A percentile compares a stretch with the other conserved stretches of the same genome.
phyloP scores from a whole-genome alignment of 139 green algal species.

The Chlorella sorokiniana region DNA sequence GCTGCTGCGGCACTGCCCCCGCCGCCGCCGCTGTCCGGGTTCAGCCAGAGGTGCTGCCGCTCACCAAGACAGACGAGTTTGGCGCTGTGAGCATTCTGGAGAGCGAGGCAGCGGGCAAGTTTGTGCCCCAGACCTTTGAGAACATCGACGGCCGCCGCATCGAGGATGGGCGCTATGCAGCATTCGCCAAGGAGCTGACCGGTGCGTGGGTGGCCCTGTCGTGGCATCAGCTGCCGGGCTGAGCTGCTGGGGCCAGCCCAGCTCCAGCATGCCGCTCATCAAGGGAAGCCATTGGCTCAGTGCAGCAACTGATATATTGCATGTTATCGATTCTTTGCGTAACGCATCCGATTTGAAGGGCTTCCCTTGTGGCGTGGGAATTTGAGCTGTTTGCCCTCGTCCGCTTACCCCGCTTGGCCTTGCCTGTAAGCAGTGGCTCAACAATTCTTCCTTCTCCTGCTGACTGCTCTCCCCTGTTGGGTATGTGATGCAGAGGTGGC shows the following conservation, averaged over 20 bases:
- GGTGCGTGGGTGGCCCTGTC: not conserved
- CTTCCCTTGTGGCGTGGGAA: too few relatives aligned
- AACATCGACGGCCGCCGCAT: conserved; percentile 80
- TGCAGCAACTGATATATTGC: too few relatives aligned
- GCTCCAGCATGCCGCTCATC: too few relatives aligned
- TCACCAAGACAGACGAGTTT: conserved; percentile 36
- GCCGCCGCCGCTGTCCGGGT: conserved; percentile 16
- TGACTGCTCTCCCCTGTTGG: not conserved
- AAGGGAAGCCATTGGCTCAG: too few relatives aligned
- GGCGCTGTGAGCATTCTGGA: conserved; percentile 45
- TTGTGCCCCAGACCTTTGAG: conserved; percentile 39
- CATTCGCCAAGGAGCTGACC: conserved; percentile 84
- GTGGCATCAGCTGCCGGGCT: too few relatives aligned
- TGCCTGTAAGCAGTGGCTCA: too few relatives aligned
- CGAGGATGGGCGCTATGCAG: conserved; percentile 90
- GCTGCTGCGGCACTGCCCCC: conserved; percentile 1
- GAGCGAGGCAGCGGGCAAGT: conserved; percentile 15
- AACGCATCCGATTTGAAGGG: too few relatives aligned
- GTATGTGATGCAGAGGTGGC: conserved; percentile 67
- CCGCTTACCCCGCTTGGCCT: too few relatives aligned
- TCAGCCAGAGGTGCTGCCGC: conserved; percentile 25
- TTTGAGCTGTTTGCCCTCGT: too few relatives aligned
- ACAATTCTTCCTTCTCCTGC: too few relatives aligned
- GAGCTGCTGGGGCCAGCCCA: too few relatives aligned
- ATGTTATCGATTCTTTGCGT: too few relatives aligned